These are phyloP conservation scores for Penicillium sumatraense DNA, from an alignment of 2,329 filamentous ascomycete species.

Conservation along the genomic window DNA sequence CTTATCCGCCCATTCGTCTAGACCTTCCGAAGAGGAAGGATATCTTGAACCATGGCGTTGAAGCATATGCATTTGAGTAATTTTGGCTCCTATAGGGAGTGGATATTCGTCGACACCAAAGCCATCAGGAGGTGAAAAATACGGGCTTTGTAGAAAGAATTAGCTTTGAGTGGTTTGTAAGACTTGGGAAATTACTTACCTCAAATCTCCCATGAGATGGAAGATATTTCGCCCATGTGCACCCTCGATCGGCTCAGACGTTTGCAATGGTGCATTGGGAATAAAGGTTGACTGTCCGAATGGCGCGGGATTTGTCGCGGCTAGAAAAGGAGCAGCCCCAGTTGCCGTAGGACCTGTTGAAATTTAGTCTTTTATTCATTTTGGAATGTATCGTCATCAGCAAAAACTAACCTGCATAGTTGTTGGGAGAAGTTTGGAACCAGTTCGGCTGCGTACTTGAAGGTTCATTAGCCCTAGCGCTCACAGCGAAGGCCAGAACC, in stretches of 20 bases:
- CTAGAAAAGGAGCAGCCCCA: slow-evolving; percentile 70
- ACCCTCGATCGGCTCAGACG: slow-evolving; percentile 68
- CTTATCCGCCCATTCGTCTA: slow-evolving; percentile 60
- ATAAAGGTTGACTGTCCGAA: slow-evolving; percentile 66
- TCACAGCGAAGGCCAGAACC: slow-evolving; percentile 3
- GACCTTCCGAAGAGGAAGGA: slow-evolving; percentile 65
- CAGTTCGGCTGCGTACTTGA: slow-evolving; percentile 12
- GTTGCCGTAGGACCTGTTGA: slow-evolving; percentile 51
- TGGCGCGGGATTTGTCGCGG: slow-evolving; percentile 70
- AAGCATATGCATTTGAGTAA: slow-evolving; percentile 73
- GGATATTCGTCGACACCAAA: slow-evolving; percentile 76
- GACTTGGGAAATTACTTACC: slow-evolving; percentile 10
- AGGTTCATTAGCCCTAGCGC: slow-evolving; percentile 4
- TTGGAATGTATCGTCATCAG: background rate
- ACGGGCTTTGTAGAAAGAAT: slow-evolving; percentile 55
- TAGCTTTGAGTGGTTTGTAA: background rate
- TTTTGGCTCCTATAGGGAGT: slow-evolving; percentile 67
- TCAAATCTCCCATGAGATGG: slow-evolving; percentile 69
- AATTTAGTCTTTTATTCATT: background rate
- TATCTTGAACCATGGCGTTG: slow-evolving; percentile 76
- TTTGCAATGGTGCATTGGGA: slow-evolving; percentile 73
- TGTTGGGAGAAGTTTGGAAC: slow-evolving; percentile 16
- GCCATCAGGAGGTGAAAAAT: slow-evolving; percentile 65
- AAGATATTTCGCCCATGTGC: slow-evolving; percentile 68
- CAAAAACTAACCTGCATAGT: slow-evolving; percentile 11